Percentiles rank a stretch among this genome's conserved stretches.
phyloP scores from a whole-genome alignment of 176 grass and related monocot genomes.

The Triticum monococcum region DNA sequence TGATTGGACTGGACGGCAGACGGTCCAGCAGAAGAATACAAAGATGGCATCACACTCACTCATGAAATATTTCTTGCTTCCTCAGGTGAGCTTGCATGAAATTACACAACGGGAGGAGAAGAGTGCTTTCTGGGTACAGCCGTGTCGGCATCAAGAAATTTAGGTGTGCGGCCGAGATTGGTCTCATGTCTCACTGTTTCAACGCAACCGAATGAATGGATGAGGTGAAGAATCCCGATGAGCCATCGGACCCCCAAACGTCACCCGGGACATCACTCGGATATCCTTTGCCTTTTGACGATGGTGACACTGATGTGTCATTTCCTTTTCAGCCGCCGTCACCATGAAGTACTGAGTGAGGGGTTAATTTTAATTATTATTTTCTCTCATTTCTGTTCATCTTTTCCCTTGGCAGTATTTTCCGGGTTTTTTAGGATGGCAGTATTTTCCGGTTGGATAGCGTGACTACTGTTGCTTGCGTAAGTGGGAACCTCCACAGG shows the following conservation, averaged over 20 bases:
- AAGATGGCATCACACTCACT: too few species aligned
- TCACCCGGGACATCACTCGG: neutral
- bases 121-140: neutral
- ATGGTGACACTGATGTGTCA: neutral
- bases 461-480: neutral
- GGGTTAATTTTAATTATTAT: too few species aligned
- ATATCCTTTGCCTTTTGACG: neutral
- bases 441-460: neutral
- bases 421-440: too few species aligned
- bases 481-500: neutral
- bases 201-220: neutral
- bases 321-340: too few species aligned
- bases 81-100: too few species aligned
- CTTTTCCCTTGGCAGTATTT: too few species aligned
- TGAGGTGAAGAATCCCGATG: neutral
- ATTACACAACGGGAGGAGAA: too few species aligned
- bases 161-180: neutral
- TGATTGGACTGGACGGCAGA: too few species aligned
- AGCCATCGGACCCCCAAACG: neutral
- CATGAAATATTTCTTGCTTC: too few species aligned
- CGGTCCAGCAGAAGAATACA: too few species aligned
- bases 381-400: neutral
- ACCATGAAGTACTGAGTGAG: neutral
- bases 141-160: neutral
- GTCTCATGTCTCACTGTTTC: neutral